Evolutionary conservation across 768 basidiomycete genomes (phyloP).

Genomic region (Termitomyces sp.): DNA sequence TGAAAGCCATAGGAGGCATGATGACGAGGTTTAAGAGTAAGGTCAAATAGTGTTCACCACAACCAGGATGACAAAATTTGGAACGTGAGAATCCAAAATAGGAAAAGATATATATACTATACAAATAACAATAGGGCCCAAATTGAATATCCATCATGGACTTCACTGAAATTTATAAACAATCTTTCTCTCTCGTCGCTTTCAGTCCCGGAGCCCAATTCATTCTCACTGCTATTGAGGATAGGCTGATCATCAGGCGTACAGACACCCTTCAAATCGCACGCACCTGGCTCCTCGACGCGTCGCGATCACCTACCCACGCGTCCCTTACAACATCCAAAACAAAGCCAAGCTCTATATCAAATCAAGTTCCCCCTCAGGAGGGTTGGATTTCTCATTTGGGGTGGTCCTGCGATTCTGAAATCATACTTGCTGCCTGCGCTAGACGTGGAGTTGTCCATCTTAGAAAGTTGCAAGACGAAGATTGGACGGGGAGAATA

Average conservation of each 20-base stretch:
- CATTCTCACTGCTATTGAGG: slow-evolving; percentile 72
- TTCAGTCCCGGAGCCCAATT: slow-evolving; percentile 90
- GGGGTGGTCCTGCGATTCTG: slow-evolving; percentile 85
- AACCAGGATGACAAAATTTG: background rate
- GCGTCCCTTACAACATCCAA: slow-evolving; percentile 32
- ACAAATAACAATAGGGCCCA: too few species aligned
- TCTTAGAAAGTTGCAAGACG: slow-evolving; percentile 76
- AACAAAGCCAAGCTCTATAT: slow-evolving; percentile 20
- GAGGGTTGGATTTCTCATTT: slow-evolving; percentile 62
- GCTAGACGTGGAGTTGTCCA: slow-evolving; percentile 67
- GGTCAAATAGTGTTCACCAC: background rate
- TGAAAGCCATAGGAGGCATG: slow-evolving; percentile 79
- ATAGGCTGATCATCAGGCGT: slow-evolving; percentile 78
- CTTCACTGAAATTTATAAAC: slow-evolving; percentile 83
- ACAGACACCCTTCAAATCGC: slow-evolving; percentile 81
- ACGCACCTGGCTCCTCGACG: slow-evolving; percentile 70
- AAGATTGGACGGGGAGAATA: slow-evolving; percentile 71
- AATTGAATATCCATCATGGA: too few species aligned
- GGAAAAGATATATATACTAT: too few species aligned
- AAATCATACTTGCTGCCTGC: slow-evolving; percentile 79
- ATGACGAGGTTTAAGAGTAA: background rate
- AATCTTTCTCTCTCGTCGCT: slow-evolving; percentile 60
- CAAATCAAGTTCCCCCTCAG: slow-evolving; percentile 16
- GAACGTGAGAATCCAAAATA: too few species aligned
- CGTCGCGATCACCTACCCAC: slow-evolving; percentile 46